Evolutionary conservation across 148 eudicot genomes (phyloP).

Genomic region (Cornus kousa): DNA sequence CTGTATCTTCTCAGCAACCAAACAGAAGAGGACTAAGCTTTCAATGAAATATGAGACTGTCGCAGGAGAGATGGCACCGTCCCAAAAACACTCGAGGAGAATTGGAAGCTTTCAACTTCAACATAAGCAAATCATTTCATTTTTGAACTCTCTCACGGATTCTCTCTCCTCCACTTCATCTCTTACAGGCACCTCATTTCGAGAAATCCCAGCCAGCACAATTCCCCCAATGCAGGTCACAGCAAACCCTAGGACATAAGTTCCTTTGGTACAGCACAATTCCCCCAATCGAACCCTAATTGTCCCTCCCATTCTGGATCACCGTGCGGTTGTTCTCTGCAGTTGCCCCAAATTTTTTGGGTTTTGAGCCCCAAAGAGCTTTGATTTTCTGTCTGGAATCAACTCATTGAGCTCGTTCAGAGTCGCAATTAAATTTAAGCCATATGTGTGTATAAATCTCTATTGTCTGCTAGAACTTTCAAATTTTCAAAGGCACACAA

Average conservation of each 20-base stretch:
- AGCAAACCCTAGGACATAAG: constrained; percentile 26
- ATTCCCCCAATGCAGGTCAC: constrained; percentile 25
- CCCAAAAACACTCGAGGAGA: too few species aligned
- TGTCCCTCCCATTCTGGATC: constrained; percentile 90
- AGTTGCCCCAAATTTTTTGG: constrained; percentile 96
- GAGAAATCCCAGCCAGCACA: constrained; percentile 4
- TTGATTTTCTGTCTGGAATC: constrained; percentile 68
- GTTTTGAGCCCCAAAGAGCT: constrained; percentile 54
- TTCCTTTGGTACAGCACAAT: constrained; percentile 75
- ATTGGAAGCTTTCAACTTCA: constrained; percentile 9
- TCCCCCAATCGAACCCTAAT: constrained; percentile 86
- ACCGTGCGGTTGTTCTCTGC: constrained; percentile 91
- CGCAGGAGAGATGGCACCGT: too few species aligned
- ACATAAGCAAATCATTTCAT: constrained; percentile 9
- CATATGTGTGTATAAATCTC: too few species aligned
- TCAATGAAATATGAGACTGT: too few species aligned
- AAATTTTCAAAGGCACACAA: too few species aligned
- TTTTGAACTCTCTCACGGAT: constrained; percentile 5
- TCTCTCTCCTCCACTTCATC: constrained; percentile 34
- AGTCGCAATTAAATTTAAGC: constrained; percentile 27
- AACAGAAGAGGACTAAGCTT: not conserved
- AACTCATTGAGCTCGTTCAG: constrained; percentile 50
- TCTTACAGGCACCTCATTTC: constrained; percentile 26
- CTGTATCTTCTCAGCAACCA: not conserved
- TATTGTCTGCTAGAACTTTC: too few species aligned